Base-by-base conservation (phyloP, 495 filamentous ascomycete genomes). In the Tuber borchii region DNA sequence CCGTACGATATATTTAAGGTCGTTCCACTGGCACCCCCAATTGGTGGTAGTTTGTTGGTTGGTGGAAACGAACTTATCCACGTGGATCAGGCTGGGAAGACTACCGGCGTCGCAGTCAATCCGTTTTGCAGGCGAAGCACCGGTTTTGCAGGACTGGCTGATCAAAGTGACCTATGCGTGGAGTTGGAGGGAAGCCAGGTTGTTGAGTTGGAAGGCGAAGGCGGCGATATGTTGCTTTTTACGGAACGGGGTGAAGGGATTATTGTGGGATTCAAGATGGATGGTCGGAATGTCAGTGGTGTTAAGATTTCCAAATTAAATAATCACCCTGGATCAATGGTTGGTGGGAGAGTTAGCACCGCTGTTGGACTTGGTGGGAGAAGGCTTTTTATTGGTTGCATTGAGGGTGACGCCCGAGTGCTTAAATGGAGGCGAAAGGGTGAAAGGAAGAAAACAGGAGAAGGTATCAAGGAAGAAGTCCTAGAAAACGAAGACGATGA, bases 81-180 rank as follows among this genome's bases (percentile, higher is more conserved):
- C 84, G 91, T 99, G 76, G 95, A 98, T 83, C 96, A 98, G 86
- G 91, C 92, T 19, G 95, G 95, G 8, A 97, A 96, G 84, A 89
- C 93, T 20, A 97, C 91, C 81, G 95, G 93, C 16, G 92, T 98
- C 56, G 95, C 91, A n/a, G 93, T 98, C 79, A 99, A 99, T 81
- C 89, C 91, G 40, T 96, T 97, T 84, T 89, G 93, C 16, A 92
- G 90, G 80, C 87, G 91, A 74, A 87, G 88, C 70, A 97, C 95
- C 16, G 87, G 90, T 3, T 97, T 97, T 80, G 85, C 88, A 6
- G 84, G 85, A 69, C 89, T 99, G 83, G 86, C 87, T 14, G 95
- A 98, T 83, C 95, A 97, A 83, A 92, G 92, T 1, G 89, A 94
- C 73, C 85, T 98, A 74, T 87, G 87, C 19, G 87, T 97, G 75